Evolutionary conservation across 768 basidiomycete genomes (phyloP).

Genomic region (Harrya chromipes): DNA sequence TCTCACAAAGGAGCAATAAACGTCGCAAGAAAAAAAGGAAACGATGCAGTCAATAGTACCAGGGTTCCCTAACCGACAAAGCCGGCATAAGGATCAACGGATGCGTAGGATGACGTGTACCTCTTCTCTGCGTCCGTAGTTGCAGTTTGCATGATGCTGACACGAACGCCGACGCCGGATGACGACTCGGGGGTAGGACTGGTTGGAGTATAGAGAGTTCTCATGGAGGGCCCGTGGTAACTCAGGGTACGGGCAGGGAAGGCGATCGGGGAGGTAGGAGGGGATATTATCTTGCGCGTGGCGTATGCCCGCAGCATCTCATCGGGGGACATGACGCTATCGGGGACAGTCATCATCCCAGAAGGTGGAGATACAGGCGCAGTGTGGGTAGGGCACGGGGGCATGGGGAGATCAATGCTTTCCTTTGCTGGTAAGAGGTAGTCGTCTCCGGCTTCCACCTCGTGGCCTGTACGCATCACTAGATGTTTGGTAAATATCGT

Average conservation of each 20-base stretch:
- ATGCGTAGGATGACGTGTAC: slow-evolving; percentile 24
- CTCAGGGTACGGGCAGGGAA: slow-evolving; percentile 28
- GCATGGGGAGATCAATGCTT: slow-evolving; percentile 28
- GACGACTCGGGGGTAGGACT: slow-evolving; percentile 10
- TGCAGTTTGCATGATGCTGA: slow-evolving; percentile 8
- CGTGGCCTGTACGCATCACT: slow-evolving; percentile 73
- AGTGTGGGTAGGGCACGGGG: slow-evolving; percentile 33
- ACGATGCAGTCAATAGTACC: background rate
- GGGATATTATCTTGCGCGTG: slow-evolving; percentile 37
- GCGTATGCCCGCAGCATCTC: slow-evolving; percentile 78
- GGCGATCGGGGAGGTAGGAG: slow-evolving; percentile 31
- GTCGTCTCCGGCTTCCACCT: slow-evolving; percentile 33
- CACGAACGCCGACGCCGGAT: background rate
- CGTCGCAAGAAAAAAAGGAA: background rate
- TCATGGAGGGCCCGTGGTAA: slow-evolving; percentile 26
- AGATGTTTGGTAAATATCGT: slow-evolving; percentile 7
- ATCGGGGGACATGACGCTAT: slow-evolving; percentile 56
- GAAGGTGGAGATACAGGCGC: slow-evolving; percentile 34
- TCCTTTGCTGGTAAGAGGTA: slow-evolving; percentile 41
- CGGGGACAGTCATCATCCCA: slow-evolving; percentile 41
- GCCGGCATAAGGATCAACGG: slow-evolving; percentile 25
- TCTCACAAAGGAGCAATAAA: background rate
- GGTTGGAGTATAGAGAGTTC: slow-evolving; percentile 27
- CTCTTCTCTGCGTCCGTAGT: slow-evolving; percentile 19
- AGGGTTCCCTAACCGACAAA: background rate